phyloP scores from a whole-genome alignment of 306 rosid genomes.

The Ormosia emarginata region DNA sequence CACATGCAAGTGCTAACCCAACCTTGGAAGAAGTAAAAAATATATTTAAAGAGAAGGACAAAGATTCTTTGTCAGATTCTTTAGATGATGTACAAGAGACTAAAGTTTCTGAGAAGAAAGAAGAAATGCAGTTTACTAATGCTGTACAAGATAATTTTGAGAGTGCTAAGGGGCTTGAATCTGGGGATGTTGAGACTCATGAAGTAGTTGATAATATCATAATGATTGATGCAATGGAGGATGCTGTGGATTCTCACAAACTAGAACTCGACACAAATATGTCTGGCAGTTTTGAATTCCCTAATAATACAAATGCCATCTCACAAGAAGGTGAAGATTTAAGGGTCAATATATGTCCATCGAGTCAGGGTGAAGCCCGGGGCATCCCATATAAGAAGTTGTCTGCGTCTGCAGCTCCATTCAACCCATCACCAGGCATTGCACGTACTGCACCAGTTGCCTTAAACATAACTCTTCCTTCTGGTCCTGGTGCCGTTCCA shows the following conservation, averaged over 20 bases:
- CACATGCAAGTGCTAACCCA: constrained; percentile 33
- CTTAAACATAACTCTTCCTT: constrained; percentile 59
- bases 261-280: constrained; percentile 35
- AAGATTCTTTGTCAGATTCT: constrained; percentile 26
- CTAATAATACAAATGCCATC: constrained; percentile 29
- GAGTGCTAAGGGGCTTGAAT: constrained; percentile 34
- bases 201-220: constrained; percentile 34
- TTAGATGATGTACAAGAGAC: constrained; percentile 36
- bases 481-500: constrained; percentile 55
- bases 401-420: constrained; percentile 92
- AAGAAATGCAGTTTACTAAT: constrained; percentile 28
- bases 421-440: constrained; percentile 64
- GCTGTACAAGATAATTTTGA: constrained; percentile 38
- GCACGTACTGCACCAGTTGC: constrained; percentile 57
- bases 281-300: constrained; percentile 39
- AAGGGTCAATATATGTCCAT: constrained; percentile 33
- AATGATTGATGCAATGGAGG: constrained; percentile 32
- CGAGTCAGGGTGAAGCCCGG: constrained; percentile 42
- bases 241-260: constrained; percentile 34
- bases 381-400: constrained; percentile 59
- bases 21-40: constrained; percentile 22
- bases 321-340: constrained; percentile 48
- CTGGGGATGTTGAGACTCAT: constrained; percentile 34
- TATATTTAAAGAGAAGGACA: constrained; percentile 29
- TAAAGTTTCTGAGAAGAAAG: constrained; percentile 38